phyloP scores from a whole-genome alignment of 768 basidiomycete genomes.

The Mrakia gelida region DNA sequence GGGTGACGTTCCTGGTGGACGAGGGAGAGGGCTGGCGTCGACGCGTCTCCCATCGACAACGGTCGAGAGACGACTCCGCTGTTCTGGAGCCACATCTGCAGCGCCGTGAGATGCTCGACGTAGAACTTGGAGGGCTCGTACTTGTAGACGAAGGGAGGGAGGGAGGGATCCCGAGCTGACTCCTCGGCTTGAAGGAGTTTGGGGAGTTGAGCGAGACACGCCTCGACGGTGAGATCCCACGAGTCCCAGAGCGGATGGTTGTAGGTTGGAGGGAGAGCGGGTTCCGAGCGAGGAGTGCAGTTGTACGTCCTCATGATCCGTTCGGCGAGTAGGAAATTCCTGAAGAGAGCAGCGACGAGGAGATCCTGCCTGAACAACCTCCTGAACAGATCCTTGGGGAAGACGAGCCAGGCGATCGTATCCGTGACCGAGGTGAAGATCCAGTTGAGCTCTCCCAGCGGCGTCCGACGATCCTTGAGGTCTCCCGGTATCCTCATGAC shows the following conservation, averaged over 20 bases:
- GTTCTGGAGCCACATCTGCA: constrained; percentile 96
- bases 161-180: constrained; percentile 42
- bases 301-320: constrained; percentile 97
- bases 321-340: constrained; percentile 95
- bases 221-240: constrained; percentile 96
- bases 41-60: constrained; percentile 13
- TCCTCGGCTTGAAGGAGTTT: constrained; percentile 55
- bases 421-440: constrained; percentile 99
- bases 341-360: constrained; percentile 90
- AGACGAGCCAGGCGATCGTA: constrained; percentile 98
- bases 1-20: constrained; percentile 50
- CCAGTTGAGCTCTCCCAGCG: constrained; percentile 98
- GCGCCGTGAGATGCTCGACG: constrained; percentile 90
- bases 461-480: constrained; percentile 91
- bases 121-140: constrained; percentile 91
- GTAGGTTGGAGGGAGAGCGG: constrained; percentile 88
- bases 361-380: constrained; percentile 91
- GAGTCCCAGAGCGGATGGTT: constrained; percentile 94
- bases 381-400: constrained; percentile 88
- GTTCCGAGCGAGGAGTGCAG: constrained; percentile 91
- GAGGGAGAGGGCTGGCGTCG: constrained; percentile 18
- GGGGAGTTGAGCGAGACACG: constrained; percentile 88
- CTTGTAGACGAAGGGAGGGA: constrained; percentile 54
- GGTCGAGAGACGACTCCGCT: constrained; percentile 51
- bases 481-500: constrained; percentile 93